Conservation (phyloP, 495 filamentous ascomycete species). For the Gamarada debralockiae region DNA sequence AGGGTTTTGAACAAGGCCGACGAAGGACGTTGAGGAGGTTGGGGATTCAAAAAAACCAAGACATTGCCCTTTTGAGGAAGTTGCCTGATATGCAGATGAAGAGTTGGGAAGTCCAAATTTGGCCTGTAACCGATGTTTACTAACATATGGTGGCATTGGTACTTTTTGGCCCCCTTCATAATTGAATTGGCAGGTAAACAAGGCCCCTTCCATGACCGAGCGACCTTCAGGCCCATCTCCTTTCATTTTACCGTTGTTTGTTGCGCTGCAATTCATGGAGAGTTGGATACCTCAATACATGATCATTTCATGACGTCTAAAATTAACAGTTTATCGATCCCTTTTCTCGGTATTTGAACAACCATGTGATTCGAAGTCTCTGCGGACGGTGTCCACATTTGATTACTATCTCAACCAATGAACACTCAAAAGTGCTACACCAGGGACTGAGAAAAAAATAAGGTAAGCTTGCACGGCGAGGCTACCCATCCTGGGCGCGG, state of each 20-base stretch:
- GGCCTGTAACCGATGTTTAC: constrained; percentile 20
- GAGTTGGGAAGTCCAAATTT: constrained; percentile 8
- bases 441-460: constrained; percentile 15
- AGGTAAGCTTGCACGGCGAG: constrained; percentile 9
- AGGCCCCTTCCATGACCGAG: constrained; percentile 19
- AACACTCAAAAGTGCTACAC: too few relatives aligned
- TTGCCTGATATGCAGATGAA: constrained; percentile 22
- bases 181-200: constrained; percentile 23
- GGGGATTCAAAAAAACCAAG: constrained; percentile 5
- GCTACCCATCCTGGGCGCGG: background rate
- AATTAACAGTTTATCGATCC: constrained; percentile 5
- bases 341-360: constrained; percentile 10
- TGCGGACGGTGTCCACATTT: constrained; percentile 5
- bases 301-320: background rate
- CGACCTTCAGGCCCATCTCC: background rate
- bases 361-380: constrained; percentile 12
- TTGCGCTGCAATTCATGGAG: too few relatives aligned
- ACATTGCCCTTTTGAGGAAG: constrained; percentile 6
- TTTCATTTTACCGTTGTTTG: too few relatives aligned
- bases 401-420: too few relatives aligned
- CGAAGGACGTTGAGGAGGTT: constrained; percentile 6
- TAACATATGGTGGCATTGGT: background rate
- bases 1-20: constrained; percentile 1
- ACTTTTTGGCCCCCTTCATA: constrained; percentile 5
- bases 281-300: too few relatives aligned